phyloP scores from a whole-genome alignment of 1,284 basidiomycete genomes.

The Quambalaria eucalypti region DNA sequence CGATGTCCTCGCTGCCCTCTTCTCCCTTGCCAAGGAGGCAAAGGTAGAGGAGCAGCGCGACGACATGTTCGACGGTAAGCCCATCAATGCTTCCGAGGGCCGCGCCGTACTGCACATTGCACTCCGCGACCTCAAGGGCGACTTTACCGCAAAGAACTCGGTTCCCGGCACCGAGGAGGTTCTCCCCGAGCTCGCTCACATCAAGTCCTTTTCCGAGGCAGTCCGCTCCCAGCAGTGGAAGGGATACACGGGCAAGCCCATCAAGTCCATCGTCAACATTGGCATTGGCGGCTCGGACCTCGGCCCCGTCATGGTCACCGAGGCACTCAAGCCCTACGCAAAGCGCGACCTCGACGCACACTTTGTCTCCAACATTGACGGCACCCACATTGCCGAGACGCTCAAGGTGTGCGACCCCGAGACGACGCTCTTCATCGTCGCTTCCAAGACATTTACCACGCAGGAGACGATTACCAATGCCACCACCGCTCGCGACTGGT shows the following conservation, averaged over 20 bases:
- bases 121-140: constrained; percentile 67
- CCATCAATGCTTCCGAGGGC: constrained; percentile 97
- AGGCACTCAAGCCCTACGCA: constrained; percentile 86
- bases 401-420: constrained; percentile 76
- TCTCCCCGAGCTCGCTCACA: constrained; percentile 73
- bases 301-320: constrained; percentile 96
- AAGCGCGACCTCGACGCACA: constrained; percentile 77
- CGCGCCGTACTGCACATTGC: constrained; percentile 92
- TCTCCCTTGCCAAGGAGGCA: constrained; percentile 76
- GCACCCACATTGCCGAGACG: constrained; percentile 89
- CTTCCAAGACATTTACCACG: constrained; percentile 96
- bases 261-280: constrained; percentile 93
- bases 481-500: constrained; percentile 86
- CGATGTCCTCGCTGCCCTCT: constrained; percentile 61
- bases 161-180: constrained; percentile 70
- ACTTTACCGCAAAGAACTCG: constrained; percentile 62
- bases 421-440: constrained; percentile 92
- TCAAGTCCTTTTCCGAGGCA: constrained; percentile 76
- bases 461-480: constrained; percentile 99
- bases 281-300: constrained; percentile 97
- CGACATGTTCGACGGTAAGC: constrained; percentile 87
- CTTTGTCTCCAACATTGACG: constrained; percentile 98
- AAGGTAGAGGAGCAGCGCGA: constrained; percentile 75
- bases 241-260: constrained; percentile 91
- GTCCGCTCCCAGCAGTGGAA: constrained; percentile 83